Evolutionary conservation across 1,139 yeast species (phyloP).

Genomic region (Diutina pseudorugosa): DNA sequence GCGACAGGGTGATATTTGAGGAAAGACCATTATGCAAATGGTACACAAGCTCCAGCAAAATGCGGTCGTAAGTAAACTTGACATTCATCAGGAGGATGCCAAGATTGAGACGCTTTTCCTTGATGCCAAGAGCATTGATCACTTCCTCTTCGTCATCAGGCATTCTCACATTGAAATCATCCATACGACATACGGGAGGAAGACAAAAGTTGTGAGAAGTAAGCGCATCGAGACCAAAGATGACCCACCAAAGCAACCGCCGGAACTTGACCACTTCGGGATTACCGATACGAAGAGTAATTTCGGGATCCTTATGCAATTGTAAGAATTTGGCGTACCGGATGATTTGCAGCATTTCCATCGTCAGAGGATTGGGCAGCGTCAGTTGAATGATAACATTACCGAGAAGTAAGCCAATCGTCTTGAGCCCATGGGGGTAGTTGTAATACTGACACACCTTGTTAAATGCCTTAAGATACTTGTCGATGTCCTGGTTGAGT

Average conservation of each 20-base stretch:
- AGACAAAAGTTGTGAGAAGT: conserved; percentile 46
- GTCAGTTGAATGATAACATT: conserved; percentile 44
- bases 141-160: conserved; percentile 37
- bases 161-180: conserved; percentile 44
- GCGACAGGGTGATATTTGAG: conserved; percentile 21
- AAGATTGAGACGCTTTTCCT: conserved; percentile 20
- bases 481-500: conserved; percentile 37
- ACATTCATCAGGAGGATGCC: conserved; percentile 36
- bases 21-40: conserved; percentile 29
- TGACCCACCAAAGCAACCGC: conserved; percentile 55
- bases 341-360: conserved; percentile 35
- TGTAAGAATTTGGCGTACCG: conserved; percentile 45
- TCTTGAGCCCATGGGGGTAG: conserved; percentile 40
- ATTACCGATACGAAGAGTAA: conserved; percentile 35
- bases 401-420: conserved; percentile 34
- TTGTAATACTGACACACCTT: conserved; percentile 37
- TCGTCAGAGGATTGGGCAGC: conserved; percentile 41
- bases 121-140: conserved; percentile 14
- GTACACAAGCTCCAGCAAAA: conserved; percentile 39
- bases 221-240: conserved; percentile 46
- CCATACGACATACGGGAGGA: conserved; percentile 42
- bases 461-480: conserved; percentile 34
- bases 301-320: conserved; percentile 46
- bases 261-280: conserved; percentile 37
- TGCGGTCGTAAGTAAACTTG: conserved; percentile 39